A percentile compares a stretch with the other conserved stretches of the same genome.
phyloP scores from a whole-genome alignment of 1,139 yeast species.

The Candida sojae region DNA sequence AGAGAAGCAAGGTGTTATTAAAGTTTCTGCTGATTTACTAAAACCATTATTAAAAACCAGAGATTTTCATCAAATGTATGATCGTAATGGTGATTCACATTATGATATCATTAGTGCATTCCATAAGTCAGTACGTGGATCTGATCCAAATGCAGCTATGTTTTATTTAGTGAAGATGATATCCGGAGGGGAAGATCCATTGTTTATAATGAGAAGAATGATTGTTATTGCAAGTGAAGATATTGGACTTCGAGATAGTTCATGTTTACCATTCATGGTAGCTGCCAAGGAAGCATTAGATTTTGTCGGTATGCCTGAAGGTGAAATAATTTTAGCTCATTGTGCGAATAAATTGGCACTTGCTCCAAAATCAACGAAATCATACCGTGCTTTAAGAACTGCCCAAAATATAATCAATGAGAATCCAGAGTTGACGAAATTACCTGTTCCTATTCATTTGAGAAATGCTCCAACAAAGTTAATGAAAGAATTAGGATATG shows the following conservation, averaged over 20 bases:
- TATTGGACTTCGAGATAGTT: constrained; percentile 78
- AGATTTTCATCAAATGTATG: constrained; percentile 67
- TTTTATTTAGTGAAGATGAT: constrained; percentile 87
- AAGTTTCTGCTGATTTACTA: constrained; percentile 37
- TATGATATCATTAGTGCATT: constrained; percentile 94
- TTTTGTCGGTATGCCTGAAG: constrained; percentile 96
- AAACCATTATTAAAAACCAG: constrained; percentile 36
- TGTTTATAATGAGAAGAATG: constrained; percentile 90
- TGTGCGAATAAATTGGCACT: constrained; percentile 86
- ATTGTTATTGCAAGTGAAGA: constrained; percentile 92
- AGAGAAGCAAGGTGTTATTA: constrained; percentile 28
- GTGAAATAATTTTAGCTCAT: constrained; percentile 86
- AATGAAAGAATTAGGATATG: constrained; percentile 88
- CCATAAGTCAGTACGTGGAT: constrained; percentile 87
- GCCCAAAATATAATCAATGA: constrained; percentile 60
- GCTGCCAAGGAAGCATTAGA: constrained; percentile 86
- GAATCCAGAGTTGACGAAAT: constrained; percentile 63
- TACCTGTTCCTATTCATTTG: constrained; percentile 76
- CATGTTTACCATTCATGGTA: constrained; percentile 82
- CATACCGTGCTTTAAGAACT: constrained; percentile 74
- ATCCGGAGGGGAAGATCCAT: constrained; percentile 90
- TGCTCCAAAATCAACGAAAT: constrained; percentile 83
- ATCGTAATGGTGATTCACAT: constrained; percentile 86
- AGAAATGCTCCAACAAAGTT: constrained; percentile 92
- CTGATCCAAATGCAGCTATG: constrained; percentile 85